Conservation (phyloP, 192 early-diverging fungal species). For the Oehlia diaphana region DNA sequence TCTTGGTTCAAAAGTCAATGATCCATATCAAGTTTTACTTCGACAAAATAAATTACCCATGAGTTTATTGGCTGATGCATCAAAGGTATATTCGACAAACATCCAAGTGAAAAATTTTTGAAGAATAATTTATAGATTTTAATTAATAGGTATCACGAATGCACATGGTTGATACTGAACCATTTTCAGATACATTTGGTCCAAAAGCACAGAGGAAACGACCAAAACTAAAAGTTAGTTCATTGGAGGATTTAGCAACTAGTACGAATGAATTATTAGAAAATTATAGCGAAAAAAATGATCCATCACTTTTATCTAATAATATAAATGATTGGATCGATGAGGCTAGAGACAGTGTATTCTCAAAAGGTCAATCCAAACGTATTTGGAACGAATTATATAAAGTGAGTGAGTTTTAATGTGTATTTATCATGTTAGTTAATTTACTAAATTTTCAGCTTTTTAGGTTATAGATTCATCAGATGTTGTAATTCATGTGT, state of each 20-base stretch:
- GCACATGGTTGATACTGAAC: slow-evolving; percentile 94
- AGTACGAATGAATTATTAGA: slow-evolving; percentile 67
- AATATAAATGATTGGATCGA: slow-evolving; percentile 68
- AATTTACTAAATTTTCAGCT: not conserved
- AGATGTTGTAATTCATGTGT: slow-evolving; percentile 92
- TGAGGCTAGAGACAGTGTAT: slow-evolving; percentile 81
- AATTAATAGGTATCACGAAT: slow-evolving; percentile 46
- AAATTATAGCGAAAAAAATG: slow-evolving; percentile 61
- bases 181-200: slow-evolving; percentile 92
- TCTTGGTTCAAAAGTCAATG: slow-evolving; percentile 81
- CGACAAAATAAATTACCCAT: slow-evolving; percentile 95
- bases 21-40: slow-evolving; percentile 94
- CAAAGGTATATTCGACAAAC: slow-evolving; percentile 53
- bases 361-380: slow-evolving; percentile 92
- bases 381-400: slow-evolving; percentile 99
- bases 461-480: slow-evolving; percentile 89
- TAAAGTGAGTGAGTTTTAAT: slow-evolving; percentile 57
- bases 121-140: not conserved
- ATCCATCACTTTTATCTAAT: slow-evolving; percentile 76
- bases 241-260: slow-evolving; percentile 78
- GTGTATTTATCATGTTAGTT: not conserved
- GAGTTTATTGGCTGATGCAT: slow-evolving; percentile 81
- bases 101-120: not conserved
- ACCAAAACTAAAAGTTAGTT: slow-evolving; percentile 77
- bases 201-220: slow-evolving; percentile 92